These are phyloP conservation scores for Vigna unguiculata DNA, from an alignment of 306 rosid genomes.

Conservation along the genomic window DNA sequence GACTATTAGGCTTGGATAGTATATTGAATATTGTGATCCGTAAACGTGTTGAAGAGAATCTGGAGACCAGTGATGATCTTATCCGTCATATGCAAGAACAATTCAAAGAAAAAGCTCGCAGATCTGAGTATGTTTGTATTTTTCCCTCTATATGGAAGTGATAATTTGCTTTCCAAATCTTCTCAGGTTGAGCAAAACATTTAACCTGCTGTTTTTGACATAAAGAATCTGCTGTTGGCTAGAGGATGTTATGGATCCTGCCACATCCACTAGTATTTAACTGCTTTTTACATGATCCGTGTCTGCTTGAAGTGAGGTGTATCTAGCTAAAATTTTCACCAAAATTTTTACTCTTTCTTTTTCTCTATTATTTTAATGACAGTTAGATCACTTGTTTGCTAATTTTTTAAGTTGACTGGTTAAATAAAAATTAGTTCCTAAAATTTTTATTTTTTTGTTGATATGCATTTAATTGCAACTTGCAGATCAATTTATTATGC, in stretches of 20 bases:
- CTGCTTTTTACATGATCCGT: constrained; percentile 33
- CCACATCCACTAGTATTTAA: constrained; percentile 24
- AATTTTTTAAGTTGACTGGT: constrained; percentile 34
- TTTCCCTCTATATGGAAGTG: constrained; percentile 30
- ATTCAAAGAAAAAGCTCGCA: constrained; percentile 96
- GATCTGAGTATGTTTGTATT: constrained; percentile 74
- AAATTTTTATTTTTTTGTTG: constrained; percentile 1
- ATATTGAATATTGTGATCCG: constrained; percentile 92
- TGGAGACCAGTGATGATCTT: constrained; percentile 97
- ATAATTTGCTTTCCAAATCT: constrained; percentile 37
- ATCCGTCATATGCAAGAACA: constrained; percentile 98
- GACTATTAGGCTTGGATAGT: constrained; percentile 86
- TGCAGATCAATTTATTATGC: constrained; percentile 97
- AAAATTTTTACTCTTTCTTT: background rate
- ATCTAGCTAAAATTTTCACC: constrained; percentile 34
- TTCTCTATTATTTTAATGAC: background rate
- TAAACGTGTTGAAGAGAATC: constrained; percentile 72
- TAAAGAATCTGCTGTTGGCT: constrained; percentile 25
- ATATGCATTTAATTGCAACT: constrained; percentile 46
- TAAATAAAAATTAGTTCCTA: background rate
- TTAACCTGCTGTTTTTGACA: constrained; percentile 33
- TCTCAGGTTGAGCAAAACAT: constrained; percentile 10
- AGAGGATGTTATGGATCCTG: constrained; percentile 35
- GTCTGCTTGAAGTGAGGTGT: constrained; percentile 23
- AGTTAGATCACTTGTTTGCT: background rate